Percentiles rank a stretch among this genome's conserved stretches.
These are phyloP conservation scores for Articulospora tetracladia DNA, from an alignment of 495 filamentous ascomycete genomes.

Conservation along the genomic window DNA sequence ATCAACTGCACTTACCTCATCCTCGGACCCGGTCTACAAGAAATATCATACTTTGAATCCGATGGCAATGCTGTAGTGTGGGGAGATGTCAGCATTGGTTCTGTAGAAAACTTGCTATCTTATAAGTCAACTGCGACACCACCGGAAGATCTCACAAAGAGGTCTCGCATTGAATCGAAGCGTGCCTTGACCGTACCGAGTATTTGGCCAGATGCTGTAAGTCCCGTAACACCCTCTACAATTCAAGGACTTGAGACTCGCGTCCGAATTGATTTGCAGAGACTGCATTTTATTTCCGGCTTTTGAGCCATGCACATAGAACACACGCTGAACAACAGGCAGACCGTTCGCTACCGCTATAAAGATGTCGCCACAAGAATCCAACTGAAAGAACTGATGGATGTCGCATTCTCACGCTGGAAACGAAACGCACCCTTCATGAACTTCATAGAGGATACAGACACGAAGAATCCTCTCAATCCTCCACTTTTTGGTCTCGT, in stretches of 20 bases:
- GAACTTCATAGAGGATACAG: not conserved
- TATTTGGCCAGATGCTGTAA: not conserved
- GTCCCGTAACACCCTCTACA: not conserved
- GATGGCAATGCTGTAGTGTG: not conserved
- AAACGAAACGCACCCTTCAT: not conserved
- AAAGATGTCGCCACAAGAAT: not conserved
- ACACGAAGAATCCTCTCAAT: not conserved
- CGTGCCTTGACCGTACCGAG: not conserved
- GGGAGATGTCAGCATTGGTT: not conserved
- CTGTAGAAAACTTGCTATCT: not conserved
- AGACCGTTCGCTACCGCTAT: not conserved
- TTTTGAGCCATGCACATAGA: no score
- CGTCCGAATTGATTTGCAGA: not conserved
- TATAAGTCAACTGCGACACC: not conserved
- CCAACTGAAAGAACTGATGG: not conserved
- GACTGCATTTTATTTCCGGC: no score
- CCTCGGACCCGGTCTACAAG: not conserved
- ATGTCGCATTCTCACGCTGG: not conserved
- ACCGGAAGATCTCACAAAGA: not conserved
- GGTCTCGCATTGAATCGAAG: not conserved
- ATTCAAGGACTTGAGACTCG: not conserved
- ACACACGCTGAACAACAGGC: no score
- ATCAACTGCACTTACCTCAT: not conserved
- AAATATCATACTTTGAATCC: not conserved
- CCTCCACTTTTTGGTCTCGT: not conserved